A percentile compares a stretch with the other conserved stretches of the same genome.
phyloP scores from a whole-genome alignment of 805 yeast genomes.

The Wickerhamomyces ciferrii region DNA sequence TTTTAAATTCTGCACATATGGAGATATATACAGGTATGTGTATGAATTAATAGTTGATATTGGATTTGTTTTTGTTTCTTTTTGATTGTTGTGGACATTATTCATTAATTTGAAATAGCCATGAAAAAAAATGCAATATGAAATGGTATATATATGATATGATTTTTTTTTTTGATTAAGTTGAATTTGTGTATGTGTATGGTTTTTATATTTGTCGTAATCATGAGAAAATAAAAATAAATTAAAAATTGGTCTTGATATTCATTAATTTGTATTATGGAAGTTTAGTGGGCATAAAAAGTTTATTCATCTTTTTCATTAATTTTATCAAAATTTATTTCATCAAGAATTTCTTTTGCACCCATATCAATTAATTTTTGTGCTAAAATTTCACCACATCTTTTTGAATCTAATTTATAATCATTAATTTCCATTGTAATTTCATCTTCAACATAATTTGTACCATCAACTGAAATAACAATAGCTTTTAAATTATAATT shows the following conservation, averaged over 20 bases:
- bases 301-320: constrained; percentile 25
- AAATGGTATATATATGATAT: too few relatives aligned
- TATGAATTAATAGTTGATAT: too few relatives aligned
- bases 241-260: neutral
- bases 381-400: constrained; percentile 69
- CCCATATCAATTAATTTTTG: constrained; percentile 63
- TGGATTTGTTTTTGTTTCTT: too few relatives aligned
- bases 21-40: neutral
- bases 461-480: constrained; percentile 84
- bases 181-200: too few relatives aligned
- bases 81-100: neutral
- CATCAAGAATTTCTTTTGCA: constrained; percentile 77
- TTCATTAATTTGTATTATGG: too few relatives aligned
- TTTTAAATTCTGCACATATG: too few relatives aligned
- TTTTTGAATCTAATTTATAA: constrained; percentile 57
- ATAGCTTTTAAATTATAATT: constrained; percentile 56
- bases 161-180: neutral
- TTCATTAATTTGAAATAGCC: neutral
- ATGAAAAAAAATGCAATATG: neutral
- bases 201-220: neutral
- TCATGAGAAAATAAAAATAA: neutral
- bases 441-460: constrained; percentile 55
- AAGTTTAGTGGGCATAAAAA: too few relatives aligned
- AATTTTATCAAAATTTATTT: constrained; percentile 67
- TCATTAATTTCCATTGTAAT: constrained; percentile 23